Conservation (phyloP, 352 stramenopile genomes). For the Salisapilia sapeloensis region DNA sequence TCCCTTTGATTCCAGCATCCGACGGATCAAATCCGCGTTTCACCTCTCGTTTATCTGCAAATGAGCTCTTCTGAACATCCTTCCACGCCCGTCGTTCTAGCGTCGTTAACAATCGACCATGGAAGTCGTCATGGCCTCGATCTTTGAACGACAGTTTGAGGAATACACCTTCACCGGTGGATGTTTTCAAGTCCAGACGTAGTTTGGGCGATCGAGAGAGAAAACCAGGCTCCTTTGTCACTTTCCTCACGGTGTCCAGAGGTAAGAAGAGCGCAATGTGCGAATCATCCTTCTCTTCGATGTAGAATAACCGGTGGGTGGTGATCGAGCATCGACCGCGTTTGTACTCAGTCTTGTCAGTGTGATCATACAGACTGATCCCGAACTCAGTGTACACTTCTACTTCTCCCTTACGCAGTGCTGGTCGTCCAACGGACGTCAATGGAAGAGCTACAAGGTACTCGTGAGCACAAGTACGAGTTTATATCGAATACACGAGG, state of each 20-base stretch:
- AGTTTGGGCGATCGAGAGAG: conserved; percentile 72
- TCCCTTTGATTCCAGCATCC: conserved; percentile 66
- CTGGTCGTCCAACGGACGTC: conserved; percentile 44
- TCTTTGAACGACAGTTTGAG: conserved; percentile 82
- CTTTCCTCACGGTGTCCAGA: conserved; percentile 47
- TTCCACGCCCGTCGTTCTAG: conserved; percentile 56
- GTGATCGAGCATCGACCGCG: conserved; percentile 62
- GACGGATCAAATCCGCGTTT: conserved; percentile 64
- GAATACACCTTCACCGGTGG: conserved; percentile 15
- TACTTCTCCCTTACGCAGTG: conserved; percentile 65
- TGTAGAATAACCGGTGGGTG: conserved; percentile 74
- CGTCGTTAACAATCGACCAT: conserved; percentile 46
- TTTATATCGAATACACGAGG: background rate
- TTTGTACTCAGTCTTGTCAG: conserved; percentile 51
- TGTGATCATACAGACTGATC: conserved; percentile 71
- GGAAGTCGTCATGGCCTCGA: conserved; percentile 70
- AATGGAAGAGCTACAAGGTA: conserved; percentile 31
- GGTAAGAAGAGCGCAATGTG: conserved; percentile 48
- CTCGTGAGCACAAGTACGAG: conserved; percentile 1
- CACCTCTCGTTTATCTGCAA: conserved; percentile 51
- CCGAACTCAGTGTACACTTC: conserved; percentile 79
- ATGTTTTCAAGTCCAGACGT: conserved; percentile 40
- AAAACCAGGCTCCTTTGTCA: conserved; percentile 70
- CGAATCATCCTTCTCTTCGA: conserved; percentile 30
- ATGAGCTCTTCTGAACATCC: conserved; percentile 55